Evolutionary conservation across 345 rosid species (phyloP).

Genomic region (Rhizophora apiculata): DNA sequence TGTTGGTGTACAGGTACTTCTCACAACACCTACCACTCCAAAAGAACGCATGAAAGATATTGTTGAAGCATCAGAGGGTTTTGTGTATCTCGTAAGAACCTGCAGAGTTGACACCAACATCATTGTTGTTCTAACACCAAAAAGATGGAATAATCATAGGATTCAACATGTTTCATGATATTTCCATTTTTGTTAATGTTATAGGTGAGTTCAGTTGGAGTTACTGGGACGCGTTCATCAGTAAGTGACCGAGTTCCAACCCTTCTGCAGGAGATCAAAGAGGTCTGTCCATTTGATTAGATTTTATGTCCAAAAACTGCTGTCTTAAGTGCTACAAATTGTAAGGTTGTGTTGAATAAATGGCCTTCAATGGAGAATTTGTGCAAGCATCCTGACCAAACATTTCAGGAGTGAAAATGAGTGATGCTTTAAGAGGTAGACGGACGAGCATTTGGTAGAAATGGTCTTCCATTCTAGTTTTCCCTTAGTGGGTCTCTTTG

Average conservation of each 20-base stretch:
- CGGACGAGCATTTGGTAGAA: neutral
- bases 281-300: constrained; percentile 33
- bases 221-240: constrained; percentile 82
- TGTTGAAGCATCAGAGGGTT: constrained; percentile 83
- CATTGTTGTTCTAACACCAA: constrained; percentile 1
- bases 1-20: constrained; percentile 52
- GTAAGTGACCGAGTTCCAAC: constrained; percentile 59
- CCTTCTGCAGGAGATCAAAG: constrained; percentile 66
- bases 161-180: neutral
- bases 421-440: neutral
- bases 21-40: constrained; percentile 84
- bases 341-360: neutral
- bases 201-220: constrained; percentile 87
- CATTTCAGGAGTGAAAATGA: neutral
- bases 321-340: neutral
- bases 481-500: neutral
- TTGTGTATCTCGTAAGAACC: constrained; percentile 72
- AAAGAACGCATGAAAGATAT: constrained; percentile 69
- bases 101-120: neutral
- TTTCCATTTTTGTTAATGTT: constrained; percentile 15
- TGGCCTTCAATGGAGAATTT: neutral
- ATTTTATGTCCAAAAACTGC: neutral
- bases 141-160: neutral
- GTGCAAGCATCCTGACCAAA: neutral
- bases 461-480: neutral